phyloP scores from a whole-genome alignment of 1,284 basidiomycete genomes.

The Rhodotorula glutinis region DNA sequence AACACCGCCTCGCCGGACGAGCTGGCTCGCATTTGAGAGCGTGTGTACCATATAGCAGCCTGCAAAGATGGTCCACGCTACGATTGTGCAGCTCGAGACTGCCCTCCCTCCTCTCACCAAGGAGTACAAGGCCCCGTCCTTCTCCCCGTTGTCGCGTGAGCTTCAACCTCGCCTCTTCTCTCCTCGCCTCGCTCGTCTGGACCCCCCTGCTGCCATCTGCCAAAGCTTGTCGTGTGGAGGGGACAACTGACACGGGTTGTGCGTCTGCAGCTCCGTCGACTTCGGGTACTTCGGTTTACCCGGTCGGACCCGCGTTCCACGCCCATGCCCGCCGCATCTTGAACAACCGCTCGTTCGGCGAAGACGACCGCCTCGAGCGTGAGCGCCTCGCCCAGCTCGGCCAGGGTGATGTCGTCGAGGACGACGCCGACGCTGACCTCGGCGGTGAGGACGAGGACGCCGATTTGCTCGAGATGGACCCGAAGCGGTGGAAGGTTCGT shows the following conservation, averaged over 20 bases:
- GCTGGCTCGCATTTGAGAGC: too few relatives aligned
- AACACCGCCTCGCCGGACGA: too few relatives aligned
- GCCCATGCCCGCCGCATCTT: constrained; percentile 71
- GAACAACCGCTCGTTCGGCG: constrained; percentile 71
- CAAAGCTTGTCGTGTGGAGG: neutral
- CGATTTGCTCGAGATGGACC: constrained; percentile 72
- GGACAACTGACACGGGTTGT: too few relatives aligned
- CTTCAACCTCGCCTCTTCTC: neutral
- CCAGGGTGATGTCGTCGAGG: constrained; percentile 62
- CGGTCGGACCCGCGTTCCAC: constrained; percentile 79
- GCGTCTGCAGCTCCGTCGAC: constrained; percentile 30
- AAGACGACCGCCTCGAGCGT: constrained; percentile 64
- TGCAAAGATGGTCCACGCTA: constrained; percentile 36
- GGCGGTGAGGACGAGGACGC: constrained; percentile 84
- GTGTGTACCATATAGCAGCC: too few relatives aligned
- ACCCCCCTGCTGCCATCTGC: too few relatives aligned
- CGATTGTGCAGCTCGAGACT: constrained; percentile 48
- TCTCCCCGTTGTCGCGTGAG: constrained; percentile 32
- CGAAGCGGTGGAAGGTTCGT: constrained; percentile 95
- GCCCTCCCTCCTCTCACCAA: constrained; percentile 48
- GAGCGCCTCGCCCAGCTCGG: constrained; percentile 58
- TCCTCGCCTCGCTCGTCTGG: neutral
- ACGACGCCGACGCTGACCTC: constrained; percentile 73
- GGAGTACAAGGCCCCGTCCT: constrained; percentile 48
- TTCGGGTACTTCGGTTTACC: constrained; percentile 44